Evolutionary conservation across 2,329 filamentous ascomycete genomes (phyloP).

Genomic region (Ascochyta clinopodiicola): DNA sequence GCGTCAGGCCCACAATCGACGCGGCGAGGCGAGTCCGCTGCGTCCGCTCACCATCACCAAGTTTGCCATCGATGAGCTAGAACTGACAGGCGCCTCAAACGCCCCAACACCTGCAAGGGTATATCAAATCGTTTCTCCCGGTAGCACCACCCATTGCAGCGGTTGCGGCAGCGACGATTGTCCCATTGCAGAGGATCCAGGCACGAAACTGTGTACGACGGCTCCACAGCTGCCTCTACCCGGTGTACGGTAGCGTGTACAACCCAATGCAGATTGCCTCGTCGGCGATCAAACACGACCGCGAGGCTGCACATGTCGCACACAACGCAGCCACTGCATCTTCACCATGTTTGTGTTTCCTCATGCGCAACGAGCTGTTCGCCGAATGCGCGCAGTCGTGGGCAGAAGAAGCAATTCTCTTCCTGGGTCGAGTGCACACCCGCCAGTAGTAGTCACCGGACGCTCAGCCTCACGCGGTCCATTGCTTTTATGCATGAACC

Average conservation of each 20-base stretch:
- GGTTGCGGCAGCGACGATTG: constrained; percentile 21
- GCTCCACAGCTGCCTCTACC: constrained; percentile 21
- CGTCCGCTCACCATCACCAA: constrained; percentile 6
- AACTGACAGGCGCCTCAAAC: constrained; percentile 31
- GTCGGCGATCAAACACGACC: constrained; percentile 32
- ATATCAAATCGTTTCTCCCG: constrained; percentile 18
- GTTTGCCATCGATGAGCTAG: constrained; percentile 19
- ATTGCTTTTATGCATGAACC: constrained; percentile 29
- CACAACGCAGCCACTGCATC: constrained; percentile 8
- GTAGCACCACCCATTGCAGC: constrained; percentile 21
- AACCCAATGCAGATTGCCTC: constrained; percentile 21
- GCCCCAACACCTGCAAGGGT: constrained; percentile 16
- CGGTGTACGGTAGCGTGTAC: constrained; percentile 17
- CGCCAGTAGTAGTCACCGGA: constrained; percentile 11
- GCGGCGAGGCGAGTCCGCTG: constrained; percentile 1
- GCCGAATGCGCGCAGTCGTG: constrained; percentile 10
- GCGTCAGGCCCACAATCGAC: constrained; percentile 7
- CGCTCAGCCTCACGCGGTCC: constrained; percentile 15
- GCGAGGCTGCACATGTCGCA: constrained; percentile 24
- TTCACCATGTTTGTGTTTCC: neutral
- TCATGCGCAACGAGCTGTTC: constrained; percentile 5
- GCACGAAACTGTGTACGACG: constrained; percentile 15
- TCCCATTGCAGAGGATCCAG: constrained; percentile 18
- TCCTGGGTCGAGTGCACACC: constrained; percentile 2
- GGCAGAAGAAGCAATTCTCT: constrained; percentile 17